These are phyloP conservation scores for Tulasnella sp. DNA, from an alignment of 768 basidiomycete species.

Conservation along the genomic window DNA sequence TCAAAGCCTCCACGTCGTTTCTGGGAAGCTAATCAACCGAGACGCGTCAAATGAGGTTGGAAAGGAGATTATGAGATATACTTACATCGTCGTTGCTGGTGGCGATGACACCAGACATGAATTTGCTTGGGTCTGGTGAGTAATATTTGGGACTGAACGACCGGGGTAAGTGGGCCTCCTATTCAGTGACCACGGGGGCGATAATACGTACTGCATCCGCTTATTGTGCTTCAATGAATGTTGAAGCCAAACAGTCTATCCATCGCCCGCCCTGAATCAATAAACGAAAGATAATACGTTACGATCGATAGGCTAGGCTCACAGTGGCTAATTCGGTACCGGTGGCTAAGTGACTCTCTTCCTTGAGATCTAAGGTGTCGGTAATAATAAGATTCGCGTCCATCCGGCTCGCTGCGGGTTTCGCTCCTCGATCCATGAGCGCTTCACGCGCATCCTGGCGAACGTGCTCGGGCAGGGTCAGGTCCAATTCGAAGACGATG, in stretches of 20 bases:
- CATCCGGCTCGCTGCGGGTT: slow-evolving; percentile 25
- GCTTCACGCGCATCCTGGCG: slow-evolving; percentile 36
- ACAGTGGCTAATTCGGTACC: slow-evolving; percentile 34
- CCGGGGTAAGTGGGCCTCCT: not conserved
- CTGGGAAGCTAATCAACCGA: slow-evolving; percentile 38
- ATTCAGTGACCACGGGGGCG: not conserved
- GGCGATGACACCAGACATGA: slow-evolving; percentile 77
- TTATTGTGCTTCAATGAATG: slow-evolving; percentile 49
- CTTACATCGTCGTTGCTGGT: slow-evolving; percentile 52
- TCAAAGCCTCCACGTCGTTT: slow-evolving; percentile 61
- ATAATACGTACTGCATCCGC: slow-evolving; percentile 41
- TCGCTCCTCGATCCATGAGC: slow-evolving; percentile 46
- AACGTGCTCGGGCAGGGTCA: slow-evolving; percentile 4
- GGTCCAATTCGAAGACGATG: slow-evolving; percentile 16
- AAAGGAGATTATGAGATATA: slow-evolving; percentile 1
- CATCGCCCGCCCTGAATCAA: slow-evolving; percentile 20
- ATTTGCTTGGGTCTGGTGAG: slow-evolving; percentile 63
- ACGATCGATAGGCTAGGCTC: slow-evolving; percentile 17
- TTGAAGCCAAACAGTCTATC: slow-evolving; percentile 58
- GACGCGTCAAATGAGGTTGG: slow-evolving; percentile 3
- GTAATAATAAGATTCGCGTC: slow-evolving; percentile 48
- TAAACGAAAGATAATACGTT: not conserved
- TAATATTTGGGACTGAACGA: slow-evolving; percentile 43
- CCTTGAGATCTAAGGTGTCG: slow-evolving; percentile 44
- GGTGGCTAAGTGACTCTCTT: slow-evolving; percentile 37